A percentile compares a stretch with the other conserved stretches of the same genome.
phyloP scores from a whole-genome alignment of 2,329 filamentous ascomycete species.

The Epichloe aotearoae region DNA sequence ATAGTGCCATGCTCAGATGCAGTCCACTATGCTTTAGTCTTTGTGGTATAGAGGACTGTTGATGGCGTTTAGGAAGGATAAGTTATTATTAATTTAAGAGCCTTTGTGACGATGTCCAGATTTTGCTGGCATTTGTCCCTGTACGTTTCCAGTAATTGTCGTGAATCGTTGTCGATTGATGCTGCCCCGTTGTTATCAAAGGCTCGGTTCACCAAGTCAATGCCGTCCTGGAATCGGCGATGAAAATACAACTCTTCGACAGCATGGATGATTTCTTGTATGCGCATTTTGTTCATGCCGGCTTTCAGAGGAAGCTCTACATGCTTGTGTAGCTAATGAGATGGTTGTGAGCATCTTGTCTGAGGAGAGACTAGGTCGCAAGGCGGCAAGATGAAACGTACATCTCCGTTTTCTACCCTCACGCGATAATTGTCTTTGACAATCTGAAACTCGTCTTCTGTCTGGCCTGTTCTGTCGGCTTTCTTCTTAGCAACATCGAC shows the following conservation, averaged over 20 bases:
- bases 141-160: constrained; percentile 27
- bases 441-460: constrained; percentile 35
- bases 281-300: constrained; percentile 29
- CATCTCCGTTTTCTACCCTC: constrained; percentile 43
- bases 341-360: neutral
- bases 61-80: no score
- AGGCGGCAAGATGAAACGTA: constrained; percentile 16
- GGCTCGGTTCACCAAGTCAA: constrained; percentile 24
- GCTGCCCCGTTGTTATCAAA: constrained; percentile 17
- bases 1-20: neutral
- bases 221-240: constrained; percentile 30
- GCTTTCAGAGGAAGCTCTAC: constrained; percentile 27
- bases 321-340: constrained; percentile 28
- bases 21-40: neutral
- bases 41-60: no score
- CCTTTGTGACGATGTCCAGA: constrained; percentile 2
- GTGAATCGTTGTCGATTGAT: constrained; percentile 31
- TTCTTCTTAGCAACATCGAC: constrained; percentile 7
- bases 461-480: constrained; percentile 27
- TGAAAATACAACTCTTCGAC: constrained; percentile 47
- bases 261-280: constrained; percentile 39
- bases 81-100: no score
- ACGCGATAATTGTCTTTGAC: constrained; percentile 31
- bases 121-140: constrained; percentile 26
- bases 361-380: neutral